Conservation (phyloP, 2,329 filamentous ascomycete genomes). For the Cordyceps militaris region DNA sequence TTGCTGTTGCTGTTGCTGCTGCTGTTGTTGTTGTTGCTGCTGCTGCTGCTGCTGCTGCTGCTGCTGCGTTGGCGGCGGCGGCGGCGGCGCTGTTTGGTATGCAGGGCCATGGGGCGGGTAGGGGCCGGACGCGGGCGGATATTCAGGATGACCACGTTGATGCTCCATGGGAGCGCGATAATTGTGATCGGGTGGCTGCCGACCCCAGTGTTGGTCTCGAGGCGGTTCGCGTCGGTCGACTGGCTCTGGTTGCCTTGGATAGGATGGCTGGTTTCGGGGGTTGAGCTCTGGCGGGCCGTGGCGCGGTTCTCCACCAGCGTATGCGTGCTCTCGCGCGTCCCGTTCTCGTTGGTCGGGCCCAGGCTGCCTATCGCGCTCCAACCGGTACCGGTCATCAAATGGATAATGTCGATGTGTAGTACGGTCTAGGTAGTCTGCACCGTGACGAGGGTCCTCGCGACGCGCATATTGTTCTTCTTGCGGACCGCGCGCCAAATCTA, state of each 20-base stretch:
- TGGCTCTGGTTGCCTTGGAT: constrained; percentile 35
- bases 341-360: constrained; percentile 38
- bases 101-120: constrained; percentile 25
- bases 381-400: constrained; percentile 49
- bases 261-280: constrained; percentile 39
- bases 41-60: constrained; percentile 12
- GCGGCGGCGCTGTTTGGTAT: constrained; percentile 25
- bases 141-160: constrained; percentile 37
- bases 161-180: constrained; percentile 33
- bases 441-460: constrained; percentile 38
- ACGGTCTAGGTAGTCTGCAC: constrained; percentile 48
- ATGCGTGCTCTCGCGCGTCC: constrained; percentile 39
- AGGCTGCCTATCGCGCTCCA: constrained; percentile 40
- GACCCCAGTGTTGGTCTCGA: constrained; percentile 29
- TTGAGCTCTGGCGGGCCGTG: constrained; percentile 38
- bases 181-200: constrained; percentile 25
- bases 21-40: background rate
- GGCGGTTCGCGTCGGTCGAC: constrained; percentile 31
- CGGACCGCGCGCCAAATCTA: constrained; percentile 38
- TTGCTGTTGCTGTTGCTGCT: background rate
- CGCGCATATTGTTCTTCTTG: constrained; percentile 40
- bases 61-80: background rate
- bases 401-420: constrained; percentile 34
- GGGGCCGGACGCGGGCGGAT: constrained; percentile 34
- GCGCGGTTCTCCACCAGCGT: constrained; percentile 39